Percentiles rank a stretch among this genome's conserved stretches.
These are phyloP conservation scores for Kodamaea hsintzibuensis DNA, from an alignment of 805 yeast genomes.

Conservation along the genomic window DNA sequence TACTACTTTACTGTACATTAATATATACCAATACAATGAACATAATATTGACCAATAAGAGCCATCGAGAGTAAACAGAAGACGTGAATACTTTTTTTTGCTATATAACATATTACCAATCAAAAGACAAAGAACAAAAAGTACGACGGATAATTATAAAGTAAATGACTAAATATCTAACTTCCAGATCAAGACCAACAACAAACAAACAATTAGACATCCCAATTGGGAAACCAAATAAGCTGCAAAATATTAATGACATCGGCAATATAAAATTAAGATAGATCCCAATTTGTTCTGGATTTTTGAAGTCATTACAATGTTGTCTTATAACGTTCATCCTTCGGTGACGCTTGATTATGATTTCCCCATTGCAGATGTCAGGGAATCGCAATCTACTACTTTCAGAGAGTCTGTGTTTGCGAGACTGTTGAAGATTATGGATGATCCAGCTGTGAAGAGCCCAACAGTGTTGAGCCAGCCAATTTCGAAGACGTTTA, in stretches of 20 bases:
- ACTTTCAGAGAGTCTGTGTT: slow-evolving; percentile 17
- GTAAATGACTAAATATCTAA: background rate
- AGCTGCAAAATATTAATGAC: slow-evolving; percentile 7
- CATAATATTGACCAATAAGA: background rate
- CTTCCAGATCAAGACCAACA: slow-evolving; percentile 1
- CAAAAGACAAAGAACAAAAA: background rate
- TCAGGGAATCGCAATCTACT: slow-evolving; percentile 5
- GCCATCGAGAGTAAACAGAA: background rate
- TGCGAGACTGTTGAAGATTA: slow-evolving; percentile 19
- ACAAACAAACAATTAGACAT: slow-evolving; percentile 18
- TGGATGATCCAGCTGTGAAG: slow-evolving; percentile 15
- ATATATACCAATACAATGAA: background rate
- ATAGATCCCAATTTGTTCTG: background rate
- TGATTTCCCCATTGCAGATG: slow-evolving; percentile 3
- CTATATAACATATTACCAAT: too few species aligned
- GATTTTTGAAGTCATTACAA: background rate
- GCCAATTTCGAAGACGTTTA: slow-evolving; percentile 17
- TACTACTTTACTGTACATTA: background rate
- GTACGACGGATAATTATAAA: too few species aligned
- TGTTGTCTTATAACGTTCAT: slow-evolving; percentile 14
- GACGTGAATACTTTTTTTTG: background rate
- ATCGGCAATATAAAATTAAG: background rate
- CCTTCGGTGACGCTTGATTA: slow-evolving; percentile 16
- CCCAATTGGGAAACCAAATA: slow-evolving; percentile 9
- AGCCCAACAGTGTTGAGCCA: slow-evolving; percentile 7